Evolutionary conservation across 2,329 filamentous ascomycete genomes (phyloP).

Genomic region (Botrytis byssoidea): DNA sequence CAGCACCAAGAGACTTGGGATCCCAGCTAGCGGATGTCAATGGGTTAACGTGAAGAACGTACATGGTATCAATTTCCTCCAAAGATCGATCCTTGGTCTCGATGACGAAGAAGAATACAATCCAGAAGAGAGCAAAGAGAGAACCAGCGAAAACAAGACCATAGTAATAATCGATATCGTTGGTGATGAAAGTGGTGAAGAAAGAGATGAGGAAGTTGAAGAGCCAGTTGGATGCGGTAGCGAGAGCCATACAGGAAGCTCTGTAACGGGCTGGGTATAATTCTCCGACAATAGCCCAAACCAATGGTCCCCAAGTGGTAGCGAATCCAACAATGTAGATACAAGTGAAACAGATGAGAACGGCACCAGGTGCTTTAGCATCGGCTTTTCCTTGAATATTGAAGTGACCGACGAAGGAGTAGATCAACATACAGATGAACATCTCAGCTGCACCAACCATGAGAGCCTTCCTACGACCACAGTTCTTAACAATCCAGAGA

Average conservation of each 20-base stretch:
- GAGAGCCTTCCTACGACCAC: constrained; percentile 61
- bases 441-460: constrained; percentile 63
- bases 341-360: constrained; percentile 67
- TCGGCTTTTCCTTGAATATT: constrained; percentile 43
- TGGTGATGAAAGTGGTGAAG: constrained; percentile 76
- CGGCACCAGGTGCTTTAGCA: constrained; percentile 52
- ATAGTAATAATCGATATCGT: constrained; percentile 60
- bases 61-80: constrained; percentile 81
- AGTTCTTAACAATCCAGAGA: constrained; percentile 63
- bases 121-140: constrained; percentile 58
- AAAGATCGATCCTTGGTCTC: constrained; percentile 71
- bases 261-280: constrained; percentile 64
- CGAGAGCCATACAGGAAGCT: constrained; percentile 58
- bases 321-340: constrained; percentile 64
- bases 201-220: constrained; percentile 73
- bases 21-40: constrained; percentile 38
- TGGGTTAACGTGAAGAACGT: constrained; percentile 53
- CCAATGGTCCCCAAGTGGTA: constrained; percentile 68
- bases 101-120: constrained; percentile 79
- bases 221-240: constrained; percentile 62
- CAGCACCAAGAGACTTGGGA: constrained; percentile 22
- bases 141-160: constrained; percentile 74
- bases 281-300: constrained; percentile 65
- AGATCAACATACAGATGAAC: constrained; percentile 58
- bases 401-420: constrained; percentile 52